phyloP scores from a whole-genome alignment of 345 rosid species.

The Cardamine occulta region DNA sequence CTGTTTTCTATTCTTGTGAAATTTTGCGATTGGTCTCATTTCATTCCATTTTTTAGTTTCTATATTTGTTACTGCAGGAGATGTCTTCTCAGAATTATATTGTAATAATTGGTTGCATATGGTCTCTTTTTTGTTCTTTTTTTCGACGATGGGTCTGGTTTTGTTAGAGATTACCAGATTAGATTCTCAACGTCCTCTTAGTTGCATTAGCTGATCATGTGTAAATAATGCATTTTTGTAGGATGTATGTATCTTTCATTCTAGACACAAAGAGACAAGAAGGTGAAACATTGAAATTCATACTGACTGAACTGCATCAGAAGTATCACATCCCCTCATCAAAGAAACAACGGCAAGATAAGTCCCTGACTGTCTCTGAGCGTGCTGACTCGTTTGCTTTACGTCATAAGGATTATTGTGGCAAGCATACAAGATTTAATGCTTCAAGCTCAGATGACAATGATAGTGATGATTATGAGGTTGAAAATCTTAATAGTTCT shows the following conservation, averaged over 20 bases:
- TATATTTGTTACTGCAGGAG: slow-evolving; percentile 9
- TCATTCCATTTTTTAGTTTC: neutral
- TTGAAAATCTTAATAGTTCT: slow-evolving; percentile 40
- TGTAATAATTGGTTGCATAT: slow-evolving; percentile 11
- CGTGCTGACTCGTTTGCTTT: slow-evolving; percentile 71
- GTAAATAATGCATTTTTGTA: slow-evolving; percentile 39
- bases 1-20: neutral
- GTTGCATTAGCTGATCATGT: slow-evolving; percentile 36
- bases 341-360: slow-evolving; percentile 53
- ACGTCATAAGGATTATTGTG: slow-evolving; percentile 56
- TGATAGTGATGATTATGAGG: slow-evolving; percentile 49
- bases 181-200: slow-evolving; percentile 4
- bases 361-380: slow-evolving; percentile 59
- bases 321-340: slow-evolving; percentile 52
- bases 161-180: slow-evolving; percentile 11
- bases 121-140: neutral
- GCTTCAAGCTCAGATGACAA: slow-evolving; percentile 73
- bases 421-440: slow-evolving; percentile 70
- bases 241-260: slow-evolving; percentile 72
- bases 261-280: slow-evolving; percentile 64
- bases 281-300: slow-evolving; percentile 49
- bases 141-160: slow-evolving; percentile 12
- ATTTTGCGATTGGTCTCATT: slow-evolving; percentile 2
- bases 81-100: slow-evolving; percentile 15
- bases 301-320: slow-evolving; percentile 46